Conservation (phyloP, 2,329 filamentous ascomycete species). For the Albifimbria verrucaria region DNA sequence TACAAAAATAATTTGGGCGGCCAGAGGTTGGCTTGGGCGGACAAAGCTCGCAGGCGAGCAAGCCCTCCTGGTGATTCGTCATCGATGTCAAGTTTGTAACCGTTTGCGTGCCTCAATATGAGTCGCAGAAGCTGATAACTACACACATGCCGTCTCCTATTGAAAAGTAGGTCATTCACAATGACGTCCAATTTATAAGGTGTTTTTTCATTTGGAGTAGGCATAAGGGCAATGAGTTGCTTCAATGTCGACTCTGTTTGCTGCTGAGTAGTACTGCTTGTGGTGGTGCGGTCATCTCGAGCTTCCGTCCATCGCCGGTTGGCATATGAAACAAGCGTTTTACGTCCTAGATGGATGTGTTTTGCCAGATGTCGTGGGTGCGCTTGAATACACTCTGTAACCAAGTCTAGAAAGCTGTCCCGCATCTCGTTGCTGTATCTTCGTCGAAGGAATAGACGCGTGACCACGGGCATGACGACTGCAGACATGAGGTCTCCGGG, state of each 20-base stretch:
- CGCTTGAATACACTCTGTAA: conserved; percentile 9
- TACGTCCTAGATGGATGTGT: conserved; percentile 1
- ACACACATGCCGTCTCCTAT: not conserved
- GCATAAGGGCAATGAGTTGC: conserved; percentile 7
- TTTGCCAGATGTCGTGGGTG: conserved; percentile 1
- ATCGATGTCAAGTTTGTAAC: conserved; percentile 19
- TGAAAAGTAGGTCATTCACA: not conserved
- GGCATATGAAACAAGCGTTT: conserved; percentile 9
- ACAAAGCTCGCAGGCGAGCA: conserved; percentile 2
- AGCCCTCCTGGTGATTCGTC: conserved; percentile 7
- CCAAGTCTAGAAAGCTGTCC: conserved; percentile 12
- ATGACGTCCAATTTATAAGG: not conserved
- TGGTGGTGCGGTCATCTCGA: not conserved
- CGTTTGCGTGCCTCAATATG: conserved; percentile 12
- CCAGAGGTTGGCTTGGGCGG: conserved; percentile 6
- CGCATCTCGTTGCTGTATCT: conserved; percentile 7
- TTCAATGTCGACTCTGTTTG: conserved; percentile 3
- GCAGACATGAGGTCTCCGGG: conserved; percentile 14
- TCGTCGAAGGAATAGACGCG: conserved; percentile 11
- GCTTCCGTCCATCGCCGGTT: conserved; percentile 12
- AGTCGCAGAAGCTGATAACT: conserved; percentile 20
- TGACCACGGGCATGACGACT: conserved; percentile 17
- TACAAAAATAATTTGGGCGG: conserved; percentile 12
- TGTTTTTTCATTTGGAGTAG: not conserved
- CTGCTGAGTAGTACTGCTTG: not conserved